These are phyloP conservation scores for Zopfia rhizophila DNA, from an alignment of 2,329 filamentous ascomycete genomes.

Conservation along the genomic window DNA sequence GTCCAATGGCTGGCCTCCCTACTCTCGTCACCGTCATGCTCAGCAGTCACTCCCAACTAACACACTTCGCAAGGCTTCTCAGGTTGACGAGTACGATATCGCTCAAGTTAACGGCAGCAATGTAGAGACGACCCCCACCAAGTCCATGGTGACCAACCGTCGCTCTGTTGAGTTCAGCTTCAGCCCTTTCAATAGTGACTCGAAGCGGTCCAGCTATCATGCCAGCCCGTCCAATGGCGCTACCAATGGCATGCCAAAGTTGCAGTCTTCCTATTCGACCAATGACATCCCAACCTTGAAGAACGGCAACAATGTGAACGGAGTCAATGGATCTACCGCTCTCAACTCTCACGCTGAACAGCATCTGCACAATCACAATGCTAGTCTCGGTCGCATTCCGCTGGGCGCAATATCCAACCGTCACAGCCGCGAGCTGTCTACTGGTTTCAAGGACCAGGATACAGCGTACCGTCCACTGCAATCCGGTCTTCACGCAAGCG, in stretches of 20 bases:
- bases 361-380: constrained; percentile 77
- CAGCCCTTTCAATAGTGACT: constrained; percentile 47
- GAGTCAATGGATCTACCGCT: constrained; percentile 35
- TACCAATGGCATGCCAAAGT: constrained; percentile 72
- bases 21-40: constrained; percentile 73
- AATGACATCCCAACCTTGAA: constrained; percentile 90
- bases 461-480: constrained; percentile 67
- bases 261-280: constrained; percentile 89
- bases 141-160: constrained; percentile 53
- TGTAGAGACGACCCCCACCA: constrained; percentile 54
- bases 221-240: constrained; percentile 69
- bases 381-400: constrained; percentile 82
- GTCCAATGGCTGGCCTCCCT: constrained; percentile 67
- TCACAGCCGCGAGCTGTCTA: constrained; percentile 77
- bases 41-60: constrained; percentile 70
- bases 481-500: constrained; percentile 81
- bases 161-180: constrained; percentile 60
- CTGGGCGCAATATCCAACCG: constrained; percentile 72
- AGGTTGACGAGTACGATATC: constrained; percentile 49
- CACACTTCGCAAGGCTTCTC: constrained; percentile 55
- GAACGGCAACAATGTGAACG: constrained; percentile 66
- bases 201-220: constrained; percentile 59
- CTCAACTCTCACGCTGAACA: constrained; percentile 67
- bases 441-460: constrained; percentile 58
- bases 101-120: constrained; percentile 48